phyloP scores from a whole-genome alignment of 495 filamentous ascomycete genomes.

The Lasiosphaeriaceae sp. region DNA sequence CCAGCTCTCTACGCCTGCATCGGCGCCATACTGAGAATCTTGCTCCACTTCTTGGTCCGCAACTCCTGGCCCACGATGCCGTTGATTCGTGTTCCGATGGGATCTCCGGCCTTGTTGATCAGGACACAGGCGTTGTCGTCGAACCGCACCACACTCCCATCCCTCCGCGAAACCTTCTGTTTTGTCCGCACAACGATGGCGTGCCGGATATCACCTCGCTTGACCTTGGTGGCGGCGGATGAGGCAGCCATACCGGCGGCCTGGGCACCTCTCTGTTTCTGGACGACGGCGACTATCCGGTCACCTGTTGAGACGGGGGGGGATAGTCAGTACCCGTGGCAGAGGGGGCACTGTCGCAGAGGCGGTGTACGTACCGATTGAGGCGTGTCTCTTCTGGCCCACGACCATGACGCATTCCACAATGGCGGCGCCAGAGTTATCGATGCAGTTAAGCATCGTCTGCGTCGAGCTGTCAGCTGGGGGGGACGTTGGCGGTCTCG shows the following conservation, averaged over 20 bases:
- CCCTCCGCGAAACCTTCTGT: slow-evolving; percentile 78
- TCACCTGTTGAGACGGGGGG: slow-evolving; percentile 62
- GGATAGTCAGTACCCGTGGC: neutral
- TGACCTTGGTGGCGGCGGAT: slow-evolving; percentile 81
- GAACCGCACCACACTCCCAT: slow-evolving; percentile 87
- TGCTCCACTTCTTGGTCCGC: slow-evolving; percentile 87
- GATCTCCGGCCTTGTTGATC: slow-evolving; percentile 95
- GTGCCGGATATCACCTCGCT: slow-evolving; percentile 93
- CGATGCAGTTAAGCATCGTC: slow-evolving; percentile 99
- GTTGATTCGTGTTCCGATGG: slow-evolving; percentile 88
- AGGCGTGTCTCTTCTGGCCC: slow-evolving; percentile 83
- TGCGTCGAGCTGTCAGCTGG: slow-evolving; percentile 34
- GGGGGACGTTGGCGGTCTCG: too few species aligned
- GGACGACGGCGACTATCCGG: slow-evolving; percentile 93
- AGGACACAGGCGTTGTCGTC: slow-evolving; percentile 98
- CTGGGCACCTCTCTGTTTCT: slow-evolving; percentile 75
- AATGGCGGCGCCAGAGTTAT: slow-evolving; percentile 97
- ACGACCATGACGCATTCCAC: slow-evolving; percentile 94
- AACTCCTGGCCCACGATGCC: slow-evolving; percentile 85
- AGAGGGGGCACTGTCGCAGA: neutral
- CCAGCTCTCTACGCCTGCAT: slow-evolving; percentile 71
- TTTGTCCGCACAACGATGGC: slow-evolving; percentile 89
- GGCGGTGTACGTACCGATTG: slow-evolving; percentile 65
- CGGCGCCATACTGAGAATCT: slow-evolving; percentile 93
- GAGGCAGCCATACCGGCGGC: slow-evolving; percentile 52